Percentiles rank a stretch among this genome's conserved stretches.
phyloP scores from a whole-genome alignment of 139 green algal species.

The Choricystis sp. region DNA sequence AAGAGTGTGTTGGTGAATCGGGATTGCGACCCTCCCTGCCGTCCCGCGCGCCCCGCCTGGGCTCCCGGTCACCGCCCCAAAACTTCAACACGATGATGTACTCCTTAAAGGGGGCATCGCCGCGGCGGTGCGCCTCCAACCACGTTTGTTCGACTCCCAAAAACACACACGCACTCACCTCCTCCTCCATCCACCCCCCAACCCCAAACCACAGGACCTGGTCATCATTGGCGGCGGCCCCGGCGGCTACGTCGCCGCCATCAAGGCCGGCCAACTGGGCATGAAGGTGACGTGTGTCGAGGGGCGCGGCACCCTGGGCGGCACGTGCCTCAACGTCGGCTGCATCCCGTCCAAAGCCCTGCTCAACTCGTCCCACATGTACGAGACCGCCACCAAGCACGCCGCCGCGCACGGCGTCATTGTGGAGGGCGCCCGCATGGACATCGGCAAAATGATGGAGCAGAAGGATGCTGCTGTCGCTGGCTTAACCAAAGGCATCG shows the following conservation, averaged over 20 bases:
- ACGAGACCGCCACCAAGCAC: conserved; percentile 67
- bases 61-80: not conserved
- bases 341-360: conserved; percentile 96
- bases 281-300: conserved; percentile 92
- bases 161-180: too few species aligned
- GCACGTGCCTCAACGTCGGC: conserved; percentile 97
- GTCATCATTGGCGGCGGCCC: conserved; percentile 91
- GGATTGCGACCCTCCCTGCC: too few species aligned
- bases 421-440: conserved; percentile 41
- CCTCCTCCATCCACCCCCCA: too few species aligned
- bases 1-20: too few species aligned
- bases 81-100: not conserved
- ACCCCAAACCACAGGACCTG: conserved; percentile 88
- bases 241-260: conserved; percentile 94
- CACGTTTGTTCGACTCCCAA: too few species aligned
- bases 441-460: conserved; percentile 79
- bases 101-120: not conserved
- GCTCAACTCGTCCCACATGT: conserved; percentile 89
- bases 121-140: not conserved
- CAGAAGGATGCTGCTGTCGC: conserved; percentile 79
- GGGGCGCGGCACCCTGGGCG: conserved; percentile 75
- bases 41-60: not conserved
- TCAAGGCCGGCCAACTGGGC: conserved; percentile 93
- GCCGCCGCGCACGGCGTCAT: conserved; percentile 60
- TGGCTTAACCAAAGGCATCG: conserved; percentile 92